phyloP scores from a whole-genome alignment of 257 asterid genomes.

The Fraxinus americana region DNA sequence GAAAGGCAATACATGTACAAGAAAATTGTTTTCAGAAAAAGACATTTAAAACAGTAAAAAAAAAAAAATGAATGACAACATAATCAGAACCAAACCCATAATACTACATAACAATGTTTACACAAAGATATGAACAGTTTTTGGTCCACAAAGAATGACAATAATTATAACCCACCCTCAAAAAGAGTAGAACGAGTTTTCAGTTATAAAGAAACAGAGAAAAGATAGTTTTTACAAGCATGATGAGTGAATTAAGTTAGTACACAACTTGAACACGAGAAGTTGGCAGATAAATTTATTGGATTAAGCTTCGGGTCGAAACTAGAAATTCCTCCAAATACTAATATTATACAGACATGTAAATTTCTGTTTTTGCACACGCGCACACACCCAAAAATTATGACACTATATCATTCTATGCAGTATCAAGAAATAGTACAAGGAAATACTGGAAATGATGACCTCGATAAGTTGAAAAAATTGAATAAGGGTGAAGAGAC shows the following conservation, averaged over 20 bases:
- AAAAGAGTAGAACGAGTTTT: too few species aligned
- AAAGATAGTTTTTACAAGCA: too few species aligned
- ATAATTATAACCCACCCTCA: too few species aligned
- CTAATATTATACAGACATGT: background rate
- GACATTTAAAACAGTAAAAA: too few species aligned
- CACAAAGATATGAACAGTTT: background rate
- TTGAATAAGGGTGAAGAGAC: background rate
- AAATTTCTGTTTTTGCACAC: too few species aligned
- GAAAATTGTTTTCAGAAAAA: background rate
- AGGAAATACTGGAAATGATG: background rate
- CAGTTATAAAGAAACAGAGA: too few species aligned
- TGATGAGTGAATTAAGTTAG: too few species aligned
- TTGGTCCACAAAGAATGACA: background rate
- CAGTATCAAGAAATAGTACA: background rate
- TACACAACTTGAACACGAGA: too few species aligned
- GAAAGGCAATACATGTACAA: background rate
- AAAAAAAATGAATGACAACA: background rate
- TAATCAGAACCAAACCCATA: background rate
- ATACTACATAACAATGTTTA: background rate
- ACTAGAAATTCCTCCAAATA: background rate
- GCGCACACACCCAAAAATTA: too few species aligned
- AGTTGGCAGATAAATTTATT: too few species aligned
- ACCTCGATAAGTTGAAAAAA: background rate
- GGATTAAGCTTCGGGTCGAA: too few species aligned
- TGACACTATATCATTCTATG: background rate